phyloP scores from a whole-genome alignment of 306 rosid species.

The Macrotyloma uniflorum region DNA sequence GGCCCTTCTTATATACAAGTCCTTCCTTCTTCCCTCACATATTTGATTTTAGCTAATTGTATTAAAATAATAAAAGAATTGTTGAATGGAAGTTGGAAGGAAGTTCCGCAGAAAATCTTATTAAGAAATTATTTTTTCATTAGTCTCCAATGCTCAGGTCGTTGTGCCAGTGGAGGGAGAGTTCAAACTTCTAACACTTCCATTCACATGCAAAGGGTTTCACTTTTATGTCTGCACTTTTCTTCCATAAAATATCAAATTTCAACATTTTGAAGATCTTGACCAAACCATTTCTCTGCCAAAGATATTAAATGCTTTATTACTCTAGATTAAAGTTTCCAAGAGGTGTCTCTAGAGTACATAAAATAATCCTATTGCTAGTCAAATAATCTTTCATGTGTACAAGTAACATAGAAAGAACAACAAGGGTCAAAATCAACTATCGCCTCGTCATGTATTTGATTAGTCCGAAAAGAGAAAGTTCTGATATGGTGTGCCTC shows the following conservation, averaged over 20 bases:
- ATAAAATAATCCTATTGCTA: neutral
- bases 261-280: neutral
- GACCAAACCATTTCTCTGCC: neutral
- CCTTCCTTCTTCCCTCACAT: no score
- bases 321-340: neutral
- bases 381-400: constrained; percentile 1
- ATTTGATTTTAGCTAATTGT: no score
- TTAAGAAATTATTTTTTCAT: neutral
- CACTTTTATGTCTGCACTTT: neutral
- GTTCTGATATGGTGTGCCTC: constrained; percentile 48
- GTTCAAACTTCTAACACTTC: neutral
- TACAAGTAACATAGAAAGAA: no score
- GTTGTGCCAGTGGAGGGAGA: no score
- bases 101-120: neutral
- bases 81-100: neutral
- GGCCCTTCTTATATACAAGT: no score
- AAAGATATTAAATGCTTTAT: neutral
- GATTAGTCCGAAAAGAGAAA: constrained; percentile 42
- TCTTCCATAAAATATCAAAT: neutral
- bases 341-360: neutral
- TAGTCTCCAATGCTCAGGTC: no score
- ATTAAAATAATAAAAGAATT: neutral
- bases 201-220: neutral
- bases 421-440: constrained; percentile 28
- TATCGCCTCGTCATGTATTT: neutral